phyloP scores from a whole-genome alignment of 2,329 filamentous ascomycete genomes.

The Colletotrichum sp. region DNA sequence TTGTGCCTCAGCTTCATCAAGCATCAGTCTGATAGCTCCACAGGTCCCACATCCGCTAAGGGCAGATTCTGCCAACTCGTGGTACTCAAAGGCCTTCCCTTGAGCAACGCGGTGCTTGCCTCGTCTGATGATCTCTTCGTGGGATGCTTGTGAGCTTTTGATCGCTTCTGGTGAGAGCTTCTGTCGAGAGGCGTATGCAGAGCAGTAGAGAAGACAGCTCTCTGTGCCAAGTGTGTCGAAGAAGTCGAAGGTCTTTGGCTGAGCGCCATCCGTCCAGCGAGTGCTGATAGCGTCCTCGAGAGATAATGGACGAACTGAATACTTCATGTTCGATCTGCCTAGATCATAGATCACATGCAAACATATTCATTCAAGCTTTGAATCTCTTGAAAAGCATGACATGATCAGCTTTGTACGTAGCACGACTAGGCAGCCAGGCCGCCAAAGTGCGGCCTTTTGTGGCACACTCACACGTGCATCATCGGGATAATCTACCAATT shows the following conservation, averaged over 20 bases:
- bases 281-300: background rate
- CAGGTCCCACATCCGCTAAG: background rate
- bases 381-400: rapidly evolving
- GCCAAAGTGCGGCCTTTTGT: background rate
- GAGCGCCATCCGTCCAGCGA: too few relatives aligned
- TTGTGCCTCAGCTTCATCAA: background rate
- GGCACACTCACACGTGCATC: background rate
- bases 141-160: background rate
- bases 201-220: background rate
- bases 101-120: background rate
- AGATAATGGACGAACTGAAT: background rate
- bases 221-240: background rate
- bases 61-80: background rate
- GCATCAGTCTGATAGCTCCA: background rate
- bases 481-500: background rate
- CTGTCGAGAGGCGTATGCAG: background rate
- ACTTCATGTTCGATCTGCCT: background rate
- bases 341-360: too few relatives aligned
- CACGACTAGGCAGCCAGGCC: background rate
- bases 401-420: background rate
- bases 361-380: rapidly evolving
- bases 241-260: background rate
- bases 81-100: background rate
- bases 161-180: background rate
- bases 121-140: background rate